Conservation (phyloP, 2,329 filamentous ascomycete species). For the Fusarium neocosmosporiellum region DNA sequence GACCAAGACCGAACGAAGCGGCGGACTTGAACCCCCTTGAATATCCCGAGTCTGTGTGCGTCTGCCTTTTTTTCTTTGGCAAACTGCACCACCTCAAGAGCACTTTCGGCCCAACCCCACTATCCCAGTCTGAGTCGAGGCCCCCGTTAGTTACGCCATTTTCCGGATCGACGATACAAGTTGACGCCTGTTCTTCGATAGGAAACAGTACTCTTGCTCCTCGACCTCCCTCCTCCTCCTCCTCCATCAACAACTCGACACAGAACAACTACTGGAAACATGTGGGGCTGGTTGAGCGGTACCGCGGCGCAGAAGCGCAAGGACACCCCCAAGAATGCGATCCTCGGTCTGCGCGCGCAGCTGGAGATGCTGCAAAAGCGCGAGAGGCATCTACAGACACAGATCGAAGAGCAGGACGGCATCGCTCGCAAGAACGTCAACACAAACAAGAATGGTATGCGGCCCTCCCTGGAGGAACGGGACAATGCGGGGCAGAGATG, state of each 20-base stretch:
- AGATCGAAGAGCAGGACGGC: conserved; percentile 92
- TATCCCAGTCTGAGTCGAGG: conserved; percentile 35
- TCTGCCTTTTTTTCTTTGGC: background rate
- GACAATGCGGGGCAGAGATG: conserved; percentile 26
- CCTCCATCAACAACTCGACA: conserved; percentile 2
- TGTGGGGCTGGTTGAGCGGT: conserved; percentile 94
- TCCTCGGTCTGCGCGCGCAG: conserved; percentile 86
- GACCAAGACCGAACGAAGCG: conserved; percentile 28
- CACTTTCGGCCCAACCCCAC: conserved; percentile 43
- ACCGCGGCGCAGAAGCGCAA: conserved; percentile 85
- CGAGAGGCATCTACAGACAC: conserved; percentile 88
- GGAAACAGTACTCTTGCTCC: conserved; percentile 25
- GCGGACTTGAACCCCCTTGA: background rate
- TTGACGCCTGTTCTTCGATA: conserved; percentile 12
- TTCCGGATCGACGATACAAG: conserved; percentile 26
- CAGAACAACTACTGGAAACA: conserved; percentile 49
- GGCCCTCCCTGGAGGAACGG: background rate
- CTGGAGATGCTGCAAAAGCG: conserved; percentile 98
- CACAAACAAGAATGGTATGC: conserved; percentile 90
- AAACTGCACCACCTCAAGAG: background rate
- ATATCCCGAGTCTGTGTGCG: background rate
- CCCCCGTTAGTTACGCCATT: conserved; percentile 41
- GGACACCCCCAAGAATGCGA: conserved; percentile 96
- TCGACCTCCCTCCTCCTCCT: conserved; percentile 5
- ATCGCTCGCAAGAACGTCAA: conserved; percentile 87